A percentile compares a stretch with the other conserved stretches of the same genome.
phyloP scores from a whole-genome alignment of 495 filamentous ascomycete species.

The Immersiella caudata region DNA sequence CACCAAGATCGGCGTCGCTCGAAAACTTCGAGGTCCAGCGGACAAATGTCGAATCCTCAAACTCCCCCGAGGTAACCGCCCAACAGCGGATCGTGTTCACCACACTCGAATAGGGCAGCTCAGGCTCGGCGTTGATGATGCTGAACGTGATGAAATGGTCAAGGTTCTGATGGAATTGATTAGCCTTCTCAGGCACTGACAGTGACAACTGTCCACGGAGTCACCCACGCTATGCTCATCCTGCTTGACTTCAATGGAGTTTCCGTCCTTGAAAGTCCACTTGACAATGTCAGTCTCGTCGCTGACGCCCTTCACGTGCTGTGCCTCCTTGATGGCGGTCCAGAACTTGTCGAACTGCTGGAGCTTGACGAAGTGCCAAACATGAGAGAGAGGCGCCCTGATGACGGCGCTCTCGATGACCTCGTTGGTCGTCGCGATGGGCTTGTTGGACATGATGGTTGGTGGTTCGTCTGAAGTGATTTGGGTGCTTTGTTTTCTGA shows the following conservation, averaged over 20 bases:
- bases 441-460: conserved; percentile 15
- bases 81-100: conserved; percentile 65
- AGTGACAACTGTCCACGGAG: not conserved
- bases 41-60: conserved; percentile 63
- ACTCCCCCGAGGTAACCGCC: conserved; percentile 60
- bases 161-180: conserved; percentile 53
- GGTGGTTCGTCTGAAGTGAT: conserved; percentile 2
- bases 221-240: conserved; percentile 66
- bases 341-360: conserved; percentile 64
- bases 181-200: not conserved
- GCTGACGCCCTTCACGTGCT: conserved; percentile 59
- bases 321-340: conserved; percentile 56
- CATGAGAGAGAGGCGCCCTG: conserved; percentile 58
- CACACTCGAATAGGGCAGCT: conserved; percentile 61
- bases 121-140: conserved; percentile 62
- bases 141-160: conserved; percentile 72
- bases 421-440: conserved; percentile 65
- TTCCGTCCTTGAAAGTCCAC: conserved; percentile 69
- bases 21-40: conserved; percentile 67
- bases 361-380: conserved; percentile 73
- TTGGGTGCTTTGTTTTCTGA: not conserved
- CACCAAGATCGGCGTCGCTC: conserved; percentile 69
- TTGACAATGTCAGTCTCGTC: conserved; percentile 64
- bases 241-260: conserved; percentile 66
- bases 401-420: conserved; percentile 68